phyloP scores from a whole-genome alignment of 352 stramenopile genomes.

The Globisporangium polare region DNA sequence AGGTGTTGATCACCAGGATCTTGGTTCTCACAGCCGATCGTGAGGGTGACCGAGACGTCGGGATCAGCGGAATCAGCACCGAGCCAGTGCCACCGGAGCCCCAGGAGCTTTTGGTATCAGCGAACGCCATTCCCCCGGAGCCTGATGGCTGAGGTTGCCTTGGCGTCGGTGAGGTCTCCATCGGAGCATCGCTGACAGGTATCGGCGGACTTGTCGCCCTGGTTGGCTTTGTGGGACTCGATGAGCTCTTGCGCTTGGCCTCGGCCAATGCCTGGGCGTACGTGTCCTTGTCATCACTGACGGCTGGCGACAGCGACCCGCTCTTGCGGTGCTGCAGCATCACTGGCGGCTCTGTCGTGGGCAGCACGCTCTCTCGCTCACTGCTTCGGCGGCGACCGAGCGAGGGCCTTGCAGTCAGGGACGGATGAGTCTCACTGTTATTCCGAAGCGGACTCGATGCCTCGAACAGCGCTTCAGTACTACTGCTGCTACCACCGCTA shows the following conservation, averaged over 20 bases:
- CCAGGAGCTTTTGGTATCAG: not conserved
- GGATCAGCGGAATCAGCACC: not conserved
- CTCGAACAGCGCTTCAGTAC: not conserved
- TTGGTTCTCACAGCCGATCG: not conserved
- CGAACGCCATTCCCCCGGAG: not conserved
- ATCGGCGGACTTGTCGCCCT: not conserved
- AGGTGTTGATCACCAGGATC: not conserved
- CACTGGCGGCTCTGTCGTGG: not conserved
- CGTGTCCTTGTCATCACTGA: not conserved
- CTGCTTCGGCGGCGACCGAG: slow-evolving; percentile 2
- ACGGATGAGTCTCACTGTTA: not conserved
- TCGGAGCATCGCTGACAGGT: too few relatives aligned
- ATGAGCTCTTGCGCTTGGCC: slow-evolving; percentile 5
- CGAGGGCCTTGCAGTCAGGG: not conserved
- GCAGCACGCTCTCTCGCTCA: not conserved
- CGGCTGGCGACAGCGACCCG: not conserved
- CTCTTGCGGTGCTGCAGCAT: slow-evolving; percentile 13
- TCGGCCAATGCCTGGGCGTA: slow-evolving; percentile 6
- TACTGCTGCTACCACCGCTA: too few relatives aligned
- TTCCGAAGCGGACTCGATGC: not conserved
- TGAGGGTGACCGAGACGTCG: not conserved
- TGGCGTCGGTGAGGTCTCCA: not conserved
- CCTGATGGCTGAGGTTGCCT: not conserved
- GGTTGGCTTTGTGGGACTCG: not conserved
- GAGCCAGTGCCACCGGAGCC: not conserved